A percentile compares a stretch with the other conserved stretches of the same genome.
phyloP scores from a whole-genome alignment of 371 early-diverging fungal genomes.

The Dinochytrium kinnereticum region DNA sequence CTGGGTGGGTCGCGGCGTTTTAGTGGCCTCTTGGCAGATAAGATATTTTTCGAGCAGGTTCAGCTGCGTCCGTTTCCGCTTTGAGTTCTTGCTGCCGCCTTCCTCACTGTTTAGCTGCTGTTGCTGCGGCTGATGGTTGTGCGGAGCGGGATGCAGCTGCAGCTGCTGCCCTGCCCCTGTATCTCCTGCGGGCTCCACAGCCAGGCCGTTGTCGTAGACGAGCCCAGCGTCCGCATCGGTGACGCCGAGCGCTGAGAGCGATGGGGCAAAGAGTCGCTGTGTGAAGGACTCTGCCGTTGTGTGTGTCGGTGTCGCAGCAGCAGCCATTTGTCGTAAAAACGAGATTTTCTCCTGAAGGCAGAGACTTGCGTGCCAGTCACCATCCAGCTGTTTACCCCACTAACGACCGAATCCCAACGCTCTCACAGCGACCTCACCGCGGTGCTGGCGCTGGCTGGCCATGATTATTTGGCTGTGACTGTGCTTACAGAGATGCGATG shows the following conservation, averaged over 20 bases:
- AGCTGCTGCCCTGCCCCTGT: not conserved
- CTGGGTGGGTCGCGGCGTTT: not conserved
- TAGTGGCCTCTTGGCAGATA: not conserved
- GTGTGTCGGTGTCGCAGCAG: not conserved
- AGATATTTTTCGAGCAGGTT: slow-evolving; percentile 1
- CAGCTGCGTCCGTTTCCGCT: not conserved
- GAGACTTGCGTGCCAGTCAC: no score
- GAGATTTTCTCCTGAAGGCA: not conserved
- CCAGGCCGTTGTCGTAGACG: no score
- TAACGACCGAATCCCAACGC: no score
- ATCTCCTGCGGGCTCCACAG: not conserved
- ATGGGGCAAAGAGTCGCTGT: not conserved
- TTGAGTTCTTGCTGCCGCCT: not conserved
- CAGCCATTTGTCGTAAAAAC: not conserved
- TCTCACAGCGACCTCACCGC: not conserved
- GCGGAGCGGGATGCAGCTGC: not conserved
- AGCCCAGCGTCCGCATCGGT: not conserved
- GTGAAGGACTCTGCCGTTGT: not conserved
- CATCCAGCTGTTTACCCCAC: no score
- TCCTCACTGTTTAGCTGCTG: not conserved
- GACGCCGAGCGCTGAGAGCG: not conserved
- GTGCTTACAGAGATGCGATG: no score
- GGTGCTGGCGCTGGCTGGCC: no score
- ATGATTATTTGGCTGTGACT: no score
- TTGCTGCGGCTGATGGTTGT: no score